Percentiles rank a stretch among this genome's conserved stretches.
phyloP scores from a whole-genome alignment of 805 yeast species.

The Pichia rugopelliculosa region DNA sequence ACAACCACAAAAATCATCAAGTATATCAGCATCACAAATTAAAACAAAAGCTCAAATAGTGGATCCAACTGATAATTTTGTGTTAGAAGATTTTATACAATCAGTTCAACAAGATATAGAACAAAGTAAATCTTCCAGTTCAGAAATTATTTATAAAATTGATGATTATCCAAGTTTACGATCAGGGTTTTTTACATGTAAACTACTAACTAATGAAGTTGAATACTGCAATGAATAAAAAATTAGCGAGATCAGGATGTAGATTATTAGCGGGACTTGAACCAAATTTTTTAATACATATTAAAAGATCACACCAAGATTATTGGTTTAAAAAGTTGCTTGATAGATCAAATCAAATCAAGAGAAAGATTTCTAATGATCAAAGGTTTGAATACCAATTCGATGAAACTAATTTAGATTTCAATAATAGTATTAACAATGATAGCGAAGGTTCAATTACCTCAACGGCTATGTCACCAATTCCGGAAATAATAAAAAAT shows the following conservation, averaged over 20 bases:
- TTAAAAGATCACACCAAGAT: constrained; percentile 3
- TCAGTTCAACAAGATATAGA: constrained; percentile 9
- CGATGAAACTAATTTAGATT: neutral
- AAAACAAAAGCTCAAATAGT: neutral
- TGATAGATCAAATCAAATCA: neutral
- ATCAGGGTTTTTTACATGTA: constrained; percentile 5
- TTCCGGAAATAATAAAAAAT: neutral
- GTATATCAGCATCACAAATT: neutral
- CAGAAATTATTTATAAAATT: neutral
- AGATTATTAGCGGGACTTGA: constrained; percentile 7
- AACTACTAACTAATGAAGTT: neutral
- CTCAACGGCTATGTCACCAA: neutral
- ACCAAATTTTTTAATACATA: neutral
- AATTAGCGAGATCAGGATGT: constrained; percentile 9
- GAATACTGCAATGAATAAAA: constrained; percentile 8
- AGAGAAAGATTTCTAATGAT: neutral
- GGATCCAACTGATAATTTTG: neutral
- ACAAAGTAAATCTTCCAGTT: neutral
- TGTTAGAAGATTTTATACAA: constrained; percentile 2
- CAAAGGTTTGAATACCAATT: constrained; percentile 1
- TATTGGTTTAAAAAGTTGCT: constrained; percentile 5
- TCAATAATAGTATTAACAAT: neutral
- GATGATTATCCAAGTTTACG: neutral
- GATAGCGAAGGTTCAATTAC: neutral
- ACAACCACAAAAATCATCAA: too few species aligned